phyloP scores from a whole-genome alignment of 2,329 filamentous ascomycete genomes.

The Epichloe brachyelytri region DNA sequence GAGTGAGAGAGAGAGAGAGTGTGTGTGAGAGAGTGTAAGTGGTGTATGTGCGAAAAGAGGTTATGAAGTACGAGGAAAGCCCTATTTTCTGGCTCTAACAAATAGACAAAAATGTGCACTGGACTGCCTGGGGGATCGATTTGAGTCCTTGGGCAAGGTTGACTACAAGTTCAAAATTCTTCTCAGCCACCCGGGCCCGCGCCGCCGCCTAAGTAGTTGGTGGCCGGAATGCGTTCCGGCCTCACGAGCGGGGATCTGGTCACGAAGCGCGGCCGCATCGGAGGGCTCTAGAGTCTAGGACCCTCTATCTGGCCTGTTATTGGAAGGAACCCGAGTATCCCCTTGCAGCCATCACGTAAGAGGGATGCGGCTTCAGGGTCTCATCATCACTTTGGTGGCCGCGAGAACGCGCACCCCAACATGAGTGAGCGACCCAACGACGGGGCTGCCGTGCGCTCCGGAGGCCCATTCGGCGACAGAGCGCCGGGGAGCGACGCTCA shows the following conservation, averaged over 20 bases:
- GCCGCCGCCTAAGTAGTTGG: conserved; percentile 31
- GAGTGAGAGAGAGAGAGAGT: background rate
- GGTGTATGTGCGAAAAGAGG: too few species aligned
- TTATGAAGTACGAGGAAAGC: too few species aligned
- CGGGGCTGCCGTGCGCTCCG: background rate
- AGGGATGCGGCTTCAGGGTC: conserved; percentile 7
- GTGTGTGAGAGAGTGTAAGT: background rate
- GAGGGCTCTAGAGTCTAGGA: conserved; percentile 7
- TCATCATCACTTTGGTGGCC: background rate
- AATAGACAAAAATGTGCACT: too few species aligned
- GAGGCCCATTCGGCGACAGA: background rate
- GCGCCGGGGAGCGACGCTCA: background rate
- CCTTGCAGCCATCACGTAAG: conserved; percentile 11
- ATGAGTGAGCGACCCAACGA: background rate
- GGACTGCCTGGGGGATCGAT: too few species aligned
- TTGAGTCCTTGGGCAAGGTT: background rate
- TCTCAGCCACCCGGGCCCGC: conserved; percentile 11
- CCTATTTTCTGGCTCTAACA: too few species aligned
- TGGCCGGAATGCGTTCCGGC: conserved; percentile 38
- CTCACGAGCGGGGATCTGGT: conserved; percentile 18
- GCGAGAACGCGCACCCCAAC: background rate
- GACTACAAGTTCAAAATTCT: background rate
- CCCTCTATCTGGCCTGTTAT: conserved; percentile 8
- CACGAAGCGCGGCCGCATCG: conserved; percentile 10
- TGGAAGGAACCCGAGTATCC: conserved; percentile 6